A percentile compares a stretch with the other conserved stretches of the same genome.
phyloP scores from a whole-genome alignment of 371 early-diverging fungal species.

The Circinella minor region DNA sequence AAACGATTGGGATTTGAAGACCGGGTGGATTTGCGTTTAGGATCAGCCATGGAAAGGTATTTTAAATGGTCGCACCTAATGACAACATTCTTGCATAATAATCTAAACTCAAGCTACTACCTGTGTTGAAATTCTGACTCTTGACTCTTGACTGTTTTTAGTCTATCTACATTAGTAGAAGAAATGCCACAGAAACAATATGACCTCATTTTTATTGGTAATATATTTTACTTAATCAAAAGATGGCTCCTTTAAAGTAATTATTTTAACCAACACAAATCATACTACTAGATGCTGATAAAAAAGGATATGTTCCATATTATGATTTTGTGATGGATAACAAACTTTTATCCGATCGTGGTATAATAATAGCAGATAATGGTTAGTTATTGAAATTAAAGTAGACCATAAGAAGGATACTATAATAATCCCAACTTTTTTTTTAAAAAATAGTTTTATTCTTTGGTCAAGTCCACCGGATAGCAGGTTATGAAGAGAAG shows the following conservation, averaged over 20 bases:
- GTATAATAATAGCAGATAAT: slow-evolving; percentile 65
- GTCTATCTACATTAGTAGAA: slow-evolving; percentile 17
- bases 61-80: neutral
- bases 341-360: slow-evolving; percentile 50
- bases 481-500: slow-evolving; percentile 21
- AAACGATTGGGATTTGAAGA: slow-evolving; percentile 21
- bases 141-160: neutral
- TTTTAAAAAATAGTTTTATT: slow-evolving; percentile 38
- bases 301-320: slow-evolving; percentile 59
- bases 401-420: neutral
- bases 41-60: slow-evolving; percentile 40
- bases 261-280: no score
- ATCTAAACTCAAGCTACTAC: no score
- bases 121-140: neutral
- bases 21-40: slow-evolving; percentile 27
- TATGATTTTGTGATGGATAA: slow-evolving; percentile 54
- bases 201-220: slow-evolving; percentile 65
- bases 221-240: neutral
- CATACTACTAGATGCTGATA: slow-evolving; percentile 60
- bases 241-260: no score
- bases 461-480: slow-evolving; percentile 45
- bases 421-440: neutral
- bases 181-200: slow-evolving; percentile 26
- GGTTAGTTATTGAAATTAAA: slow-evolving; percentile 27
- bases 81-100: neutral